phyloP scores from a whole-genome alignment of 2,329 filamentous ascomycete species.

The Fusarium verticillioides region DNA sequence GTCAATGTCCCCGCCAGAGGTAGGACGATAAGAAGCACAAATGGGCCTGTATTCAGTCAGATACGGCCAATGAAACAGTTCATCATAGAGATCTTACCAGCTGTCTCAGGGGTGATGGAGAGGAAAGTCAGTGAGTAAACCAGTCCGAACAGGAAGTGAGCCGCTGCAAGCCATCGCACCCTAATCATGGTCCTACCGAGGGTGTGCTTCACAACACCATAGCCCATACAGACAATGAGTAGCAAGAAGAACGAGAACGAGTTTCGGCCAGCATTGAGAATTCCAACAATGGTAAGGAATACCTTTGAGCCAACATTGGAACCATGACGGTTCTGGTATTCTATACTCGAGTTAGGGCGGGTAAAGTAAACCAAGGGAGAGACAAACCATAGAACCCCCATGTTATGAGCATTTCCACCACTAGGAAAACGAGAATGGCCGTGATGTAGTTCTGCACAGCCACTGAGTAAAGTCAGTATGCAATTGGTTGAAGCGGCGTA shows the following conservation, averaged over 20 bases:
- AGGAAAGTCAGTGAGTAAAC: conserved; percentile 93
- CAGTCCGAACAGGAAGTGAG: conserved; percentile 94
- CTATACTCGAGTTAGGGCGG: conserved; percentile 59
- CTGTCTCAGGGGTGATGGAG: conserved; percentile 87
- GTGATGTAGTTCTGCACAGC: conserved; percentile 99
- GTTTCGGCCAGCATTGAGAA: conserved; percentile 93
- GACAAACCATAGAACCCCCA: conserved; percentile 94
- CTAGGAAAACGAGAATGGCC: conserved; percentile 92
- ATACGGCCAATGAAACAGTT: not conserved
- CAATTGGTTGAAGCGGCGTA: not conserved
- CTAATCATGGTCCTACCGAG: conserved; percentile 94
- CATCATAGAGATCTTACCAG: conserved; percentile 59
- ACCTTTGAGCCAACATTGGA: conserved; percentile 85
- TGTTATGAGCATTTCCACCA: conserved; percentile 96
- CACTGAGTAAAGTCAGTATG: conserved; percentile 60
- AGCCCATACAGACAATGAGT: conserved; percentile 99
- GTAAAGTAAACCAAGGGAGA: not conserved
- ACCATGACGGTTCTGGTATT: conserved; percentile 92
- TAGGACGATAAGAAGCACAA: conserved; percentile 92
- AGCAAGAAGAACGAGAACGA: conserved; percentile 98
- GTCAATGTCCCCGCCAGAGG: conserved; percentile 92
- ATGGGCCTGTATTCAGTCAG: conserved; percentile 68
- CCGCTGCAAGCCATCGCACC: conserved; percentile 88
- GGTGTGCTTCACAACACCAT: conserved; percentile 94
- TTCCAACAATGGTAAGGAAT: conserved; percentile 88